These are phyloP conservation scores for Fusarium longipes DNA, from an alignment of 2,329 filamentous ascomycete species.

Conservation along the genomic window DNA sequence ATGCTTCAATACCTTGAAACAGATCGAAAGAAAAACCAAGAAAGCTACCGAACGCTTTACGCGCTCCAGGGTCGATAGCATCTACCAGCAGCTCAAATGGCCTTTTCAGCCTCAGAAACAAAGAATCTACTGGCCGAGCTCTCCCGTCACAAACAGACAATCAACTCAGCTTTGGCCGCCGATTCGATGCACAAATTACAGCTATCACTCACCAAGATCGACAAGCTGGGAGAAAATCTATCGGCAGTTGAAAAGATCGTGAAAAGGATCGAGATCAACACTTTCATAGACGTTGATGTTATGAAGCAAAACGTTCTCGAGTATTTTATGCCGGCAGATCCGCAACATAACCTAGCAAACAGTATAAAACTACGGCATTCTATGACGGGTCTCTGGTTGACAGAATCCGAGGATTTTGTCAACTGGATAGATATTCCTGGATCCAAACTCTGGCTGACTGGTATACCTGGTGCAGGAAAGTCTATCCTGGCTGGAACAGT, in stretches of 20 bases:
- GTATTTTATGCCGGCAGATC: slow-evolving; percentile 13
- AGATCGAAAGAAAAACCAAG: neutral
- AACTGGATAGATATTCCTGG: slow-evolving; percentile 9
- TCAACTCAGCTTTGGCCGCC: slow-evolving; percentile 8
- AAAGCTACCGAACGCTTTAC: neutral
- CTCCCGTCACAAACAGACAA: slow-evolving; percentile 23
- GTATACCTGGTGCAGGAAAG: slow-evolving; percentile 26
- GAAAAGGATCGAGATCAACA: slow-evolving; percentile 23
- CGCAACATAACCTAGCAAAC: neutral
- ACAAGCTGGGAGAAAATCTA: neutral
- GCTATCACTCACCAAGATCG: neutral
- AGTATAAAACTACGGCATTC: slow-evolving; percentile 21
- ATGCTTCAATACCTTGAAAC: neutral
- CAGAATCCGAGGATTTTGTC: neutral
- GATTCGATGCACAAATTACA: slow-evolving; percentile 25
- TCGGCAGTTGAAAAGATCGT: neutral
- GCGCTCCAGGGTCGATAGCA: rapidly evolving
- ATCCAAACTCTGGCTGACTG: slow-evolving; percentile 23
- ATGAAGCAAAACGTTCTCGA: neutral
- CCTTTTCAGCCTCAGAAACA: slow-evolving; percentile 23
- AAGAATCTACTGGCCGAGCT: slow-evolving; percentile 12
- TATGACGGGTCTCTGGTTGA: slow-evolving; percentile 15
- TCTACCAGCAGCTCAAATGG: slow-evolving; percentile 24
- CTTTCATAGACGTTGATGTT: neutral
- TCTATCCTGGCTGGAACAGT: slow-evolving; percentile 13